Base-by-base conservation (phyloP, 495 filamentous ascomycete species). In the Podospora pseudopauciseta region DNA sequence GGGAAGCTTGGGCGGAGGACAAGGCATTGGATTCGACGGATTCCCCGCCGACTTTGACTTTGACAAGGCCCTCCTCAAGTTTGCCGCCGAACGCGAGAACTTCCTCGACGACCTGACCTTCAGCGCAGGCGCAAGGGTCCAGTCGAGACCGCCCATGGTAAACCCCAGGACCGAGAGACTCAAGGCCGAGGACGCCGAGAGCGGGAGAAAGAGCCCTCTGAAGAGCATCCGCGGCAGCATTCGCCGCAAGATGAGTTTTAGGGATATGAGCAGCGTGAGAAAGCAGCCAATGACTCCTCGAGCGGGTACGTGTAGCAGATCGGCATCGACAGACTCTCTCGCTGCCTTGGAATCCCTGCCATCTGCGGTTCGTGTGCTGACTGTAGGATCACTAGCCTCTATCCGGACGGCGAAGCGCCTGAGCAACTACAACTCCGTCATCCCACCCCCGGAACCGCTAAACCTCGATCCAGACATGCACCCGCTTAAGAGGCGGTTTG, bases 371-470 rank as follows among this genome's bases (percentile, higher is more conserved):
- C 65, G 60, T 69, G 72, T 64, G 64, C 70, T 75, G 39, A 73
- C 71, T 34, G 30, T 66, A 54, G 53, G 57, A 65, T 70, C 68
- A 67, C 15, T 75, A 96, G 93, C 93, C 75, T 99, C 95, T 32
- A 85, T 96, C 70, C 88, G 94, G 68, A 97, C 92, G 2, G 90
- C 94, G 27, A 93, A 89, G 81, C 84, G 95, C 72, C 81, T 98
- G 55, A 97, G 94, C 76, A 97, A 96, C 74, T 99, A 99, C 77
- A 98, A 99, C 75, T 97, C 95, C 1, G 95, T 99, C 26, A 98
- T 99, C 60, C 95, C 95, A 7, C 89, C 87, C 0, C 95, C 95
- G 7, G 91, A 97, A 77, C 95, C 94, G 27, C 85, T 99, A 63
- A 90, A 94, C 70, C 85, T 90, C 28, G 90, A 92, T 67, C 92